Evolutionary conservation across 2,329 filamentous ascomycete species (phyloP).

Genomic region (Neonectria coccinea): DNA sequence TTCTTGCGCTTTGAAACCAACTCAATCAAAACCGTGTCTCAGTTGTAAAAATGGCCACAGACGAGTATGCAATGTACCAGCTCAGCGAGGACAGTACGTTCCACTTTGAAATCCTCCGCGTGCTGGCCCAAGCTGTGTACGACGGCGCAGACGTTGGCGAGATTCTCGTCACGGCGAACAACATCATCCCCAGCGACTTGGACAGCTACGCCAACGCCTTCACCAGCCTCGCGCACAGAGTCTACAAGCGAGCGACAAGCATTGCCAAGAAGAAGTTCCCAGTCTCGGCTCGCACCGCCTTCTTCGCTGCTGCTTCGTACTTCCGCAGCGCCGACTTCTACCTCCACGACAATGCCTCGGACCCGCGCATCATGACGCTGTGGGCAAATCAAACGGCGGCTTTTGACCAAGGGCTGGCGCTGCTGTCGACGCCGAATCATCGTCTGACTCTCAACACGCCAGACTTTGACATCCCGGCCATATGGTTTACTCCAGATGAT

Average conservation of each 20-base stretch:
- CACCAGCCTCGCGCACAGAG: constrained; percentile 38
- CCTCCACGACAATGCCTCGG: constrained; percentile 53
- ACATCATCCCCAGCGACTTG: constrained; percentile 40
- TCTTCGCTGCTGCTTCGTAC: constrained; percentile 55
- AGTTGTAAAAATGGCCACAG: background rate
- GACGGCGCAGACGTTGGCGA: constrained; percentile 45
- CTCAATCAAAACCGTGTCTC: background rate
- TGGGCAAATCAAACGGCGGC: constrained; percentile 51
- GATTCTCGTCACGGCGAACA: constrained; percentile 46
- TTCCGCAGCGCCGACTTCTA: constrained; percentile 57
- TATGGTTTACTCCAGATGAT: constrained; percentile 47
- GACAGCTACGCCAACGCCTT: constrained; percentile 41
- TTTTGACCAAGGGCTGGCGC: constrained; percentile 53
- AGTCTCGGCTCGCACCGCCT: constrained; percentile 38
- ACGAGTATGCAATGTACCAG: background rate
- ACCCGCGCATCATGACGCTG: constrained; percentile 53
- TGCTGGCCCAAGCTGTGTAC: constrained; percentile 12
- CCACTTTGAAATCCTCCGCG: constrained; percentile 34
- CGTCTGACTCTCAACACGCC: constrained; percentile 48
- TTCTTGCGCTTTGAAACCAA: background rate
- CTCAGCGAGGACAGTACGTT: constrained; percentile 27
- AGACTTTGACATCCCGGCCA: constrained; percentile 51
- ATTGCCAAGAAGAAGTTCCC: constrained; percentile 37
- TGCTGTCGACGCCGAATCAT: constrained; percentile 51
- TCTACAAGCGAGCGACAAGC: constrained; percentile 29